Conservation (phyloP, 441 rosid genomes). For the Jatropha multifida region DNA sequence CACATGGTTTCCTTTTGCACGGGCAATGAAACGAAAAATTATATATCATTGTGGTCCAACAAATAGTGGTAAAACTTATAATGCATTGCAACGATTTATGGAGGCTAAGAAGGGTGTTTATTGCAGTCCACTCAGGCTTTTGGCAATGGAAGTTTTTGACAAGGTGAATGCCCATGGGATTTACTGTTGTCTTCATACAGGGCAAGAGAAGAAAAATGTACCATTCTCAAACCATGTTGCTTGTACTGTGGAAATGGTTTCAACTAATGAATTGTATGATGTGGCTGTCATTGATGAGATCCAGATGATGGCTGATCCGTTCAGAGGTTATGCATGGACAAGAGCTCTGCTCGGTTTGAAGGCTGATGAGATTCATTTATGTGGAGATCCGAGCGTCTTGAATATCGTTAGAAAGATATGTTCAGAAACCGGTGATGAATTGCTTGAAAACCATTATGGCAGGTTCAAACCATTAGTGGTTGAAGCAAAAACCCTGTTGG, state of each 20-base stretch:
- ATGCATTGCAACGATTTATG: constrained; percentile 88
- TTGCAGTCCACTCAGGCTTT: constrained; percentile 90
- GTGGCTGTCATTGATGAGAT: constrained; percentile 95
- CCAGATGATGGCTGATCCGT: constrained; percentile 81
- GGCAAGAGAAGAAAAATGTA: constrained; percentile 80
- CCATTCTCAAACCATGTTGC: constrained; percentile 83
- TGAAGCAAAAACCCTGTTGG: constrained; percentile 82
- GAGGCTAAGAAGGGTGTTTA: constrained; percentile 90
- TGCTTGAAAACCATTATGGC: constrained; percentile 75
- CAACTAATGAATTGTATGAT: constrained; percentile 68
- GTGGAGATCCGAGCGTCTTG: constrained; percentile 96
- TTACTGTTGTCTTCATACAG: constrained; percentile 86
- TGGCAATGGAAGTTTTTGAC: constrained; percentile 98
- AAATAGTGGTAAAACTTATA: constrained; percentile 94
- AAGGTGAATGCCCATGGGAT: constrained; percentile 82
- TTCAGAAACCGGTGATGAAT: constrained; percentile 84
- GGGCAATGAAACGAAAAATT: constrained; percentile 87
- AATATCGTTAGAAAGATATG: constrained; percentile 75
- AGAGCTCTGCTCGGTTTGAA: constrained; percentile 84
- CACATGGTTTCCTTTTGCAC: constrained; percentile 91
- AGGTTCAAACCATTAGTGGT: constrained; percentile 89
- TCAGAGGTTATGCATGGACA: constrained; percentile 92
- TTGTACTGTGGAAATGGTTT: constrained; percentile 94
- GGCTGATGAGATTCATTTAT: constrained; percentile 94
- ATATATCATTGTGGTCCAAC: constrained; percentile 97